phyloP scores from a whole-genome alignment of 2,329 filamentous ascomycete genomes.

The Claviceps maximensis region DNA sequence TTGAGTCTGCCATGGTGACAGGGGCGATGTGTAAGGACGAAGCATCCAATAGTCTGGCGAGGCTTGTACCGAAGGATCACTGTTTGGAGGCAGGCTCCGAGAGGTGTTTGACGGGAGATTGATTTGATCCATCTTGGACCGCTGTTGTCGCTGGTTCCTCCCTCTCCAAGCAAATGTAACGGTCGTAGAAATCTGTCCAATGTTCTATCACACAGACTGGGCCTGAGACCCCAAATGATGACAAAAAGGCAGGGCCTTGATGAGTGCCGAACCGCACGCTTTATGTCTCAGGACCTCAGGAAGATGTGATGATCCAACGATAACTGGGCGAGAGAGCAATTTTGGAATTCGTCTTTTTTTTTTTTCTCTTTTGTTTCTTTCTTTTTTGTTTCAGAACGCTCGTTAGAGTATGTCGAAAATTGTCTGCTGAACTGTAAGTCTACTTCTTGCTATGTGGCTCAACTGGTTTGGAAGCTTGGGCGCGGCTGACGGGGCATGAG shows the following conservation, averaged over 20 bases:
- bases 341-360: neutral
- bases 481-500: neutral
- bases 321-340: neutral
- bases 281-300: neutral
- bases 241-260: neutral
- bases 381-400: neutral
- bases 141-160: neutral
- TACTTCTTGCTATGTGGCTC: neutral
- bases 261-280: neutral
- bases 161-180: neutral
- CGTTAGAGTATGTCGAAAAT: neutral
- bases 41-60: conserved; percentile 14
- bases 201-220: neutral
- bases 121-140: conserved; percentile 15
- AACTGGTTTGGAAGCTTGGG: neutral
- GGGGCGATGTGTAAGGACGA: conserved; percentile 10
- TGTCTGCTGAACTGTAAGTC: neutral
- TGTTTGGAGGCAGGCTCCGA: conserved; percentile 12
- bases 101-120: conserved; percentile 14
- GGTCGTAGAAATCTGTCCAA: neutral
- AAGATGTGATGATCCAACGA: neutral
- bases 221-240: neutral
- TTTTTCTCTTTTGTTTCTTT: neutral
- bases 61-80: conserved; percentile 15
- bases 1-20: conserved; percentile 14